Evolutionary conservation across 2,329 filamentous ascomycete species (phyloP), one percentile per base, ranked within the genome.

Genomic region (Dactylellina cionopaga): DNA sequence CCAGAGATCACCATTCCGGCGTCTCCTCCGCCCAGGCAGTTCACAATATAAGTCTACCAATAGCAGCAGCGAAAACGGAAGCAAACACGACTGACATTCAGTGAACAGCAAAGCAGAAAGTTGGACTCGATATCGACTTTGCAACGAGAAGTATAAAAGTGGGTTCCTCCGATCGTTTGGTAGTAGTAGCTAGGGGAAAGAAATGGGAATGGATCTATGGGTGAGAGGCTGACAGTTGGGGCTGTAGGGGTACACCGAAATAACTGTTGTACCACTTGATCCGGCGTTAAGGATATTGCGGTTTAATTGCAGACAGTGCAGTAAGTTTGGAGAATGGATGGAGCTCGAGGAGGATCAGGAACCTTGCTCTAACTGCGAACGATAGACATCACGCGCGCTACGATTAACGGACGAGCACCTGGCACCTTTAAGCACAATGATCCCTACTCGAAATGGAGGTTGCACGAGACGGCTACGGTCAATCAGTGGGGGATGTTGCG

Each of bases 121-220:
- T 99, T 52, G 89, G 92, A 77, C 84, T 99, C 71, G 93, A 98
- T 77, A 84, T 99, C 79, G 91, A 96, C 81, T 96, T 99, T 79
- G 85, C 86, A 75, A 87, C 86, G 59, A 89, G 89, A 80, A 86
- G 85, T 78, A 82, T 98, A 77, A 88, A 86, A 73, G 76, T 78
- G 74, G 58, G 69, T 41, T 17, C 13, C 13, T 10, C 24, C 13
- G 13, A 11, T 24, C 19, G 29, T 35, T 56, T 47, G 10, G 31
- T 41, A 22, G 55, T n/a, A 9, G 17, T 15, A 13, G 15, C 24
- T 41, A 19, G 37, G 24, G 39, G 43, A 35, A 29, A 31, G 19
- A 6, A 17, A 27, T 37, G 27, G 7, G 4, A 13, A 35, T 15
- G 60, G 33, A 29, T 47, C 9, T 11, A 37, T 22, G 43, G 29